Evolutionary conservation across 208 protist genomes (phyloP), one percentile per base, ranked within the genome.

Genomic region (Leishmania braziliensis): DNA sequence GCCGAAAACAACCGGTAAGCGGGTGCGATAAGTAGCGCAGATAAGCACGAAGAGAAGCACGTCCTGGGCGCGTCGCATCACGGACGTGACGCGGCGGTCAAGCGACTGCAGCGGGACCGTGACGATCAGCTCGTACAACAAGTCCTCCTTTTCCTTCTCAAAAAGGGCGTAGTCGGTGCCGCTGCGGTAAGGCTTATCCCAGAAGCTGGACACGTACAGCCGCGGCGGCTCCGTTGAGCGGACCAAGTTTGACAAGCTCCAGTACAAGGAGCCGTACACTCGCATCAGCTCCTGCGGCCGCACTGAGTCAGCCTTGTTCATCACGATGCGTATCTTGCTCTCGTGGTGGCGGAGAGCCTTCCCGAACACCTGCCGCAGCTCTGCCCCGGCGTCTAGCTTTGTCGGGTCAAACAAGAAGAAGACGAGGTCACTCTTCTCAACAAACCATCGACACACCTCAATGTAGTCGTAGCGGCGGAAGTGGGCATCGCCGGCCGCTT

Each of bases 401-500:
- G 99, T 96, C n/a, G 98, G 98, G 83, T 99, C 98, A 86, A 99
- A 99, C 48, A 99, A 83, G 77, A 99, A 88, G 51, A 99, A 94
- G 66, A 99, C 97, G 70, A 99, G 88, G 89, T 99, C 98, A 29
- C 95, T 93, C 69, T 93, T 92, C 79, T 98, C 92, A 4, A 98
- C 96, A 88, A 99, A 99, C 97, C 98, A 99, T 58, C 89, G 77
- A 80, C 85, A 88, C 39, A 98, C 96, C 71, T 95, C 90, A 20
- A 86, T 78, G 78, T 94, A 96, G 84, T 96, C 87, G 87, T 97
- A 97, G 26, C 86, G 86, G 33, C 93, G 90, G 60, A 66, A 71
- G 81, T 92, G 94, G 36, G 75, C 78, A 83, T 97, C 87, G 83
- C 93, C 84, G 79, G 90, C 89, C 83, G 98, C 90, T 96, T 99